A percentile compares a stretch with the other conserved stretches of the same genome.
These are phyloP conservation scores for Apiosordaria backusii DNA, from an alignment of 495 filamentous ascomycete genomes.

Conservation along the genomic window DNA sequence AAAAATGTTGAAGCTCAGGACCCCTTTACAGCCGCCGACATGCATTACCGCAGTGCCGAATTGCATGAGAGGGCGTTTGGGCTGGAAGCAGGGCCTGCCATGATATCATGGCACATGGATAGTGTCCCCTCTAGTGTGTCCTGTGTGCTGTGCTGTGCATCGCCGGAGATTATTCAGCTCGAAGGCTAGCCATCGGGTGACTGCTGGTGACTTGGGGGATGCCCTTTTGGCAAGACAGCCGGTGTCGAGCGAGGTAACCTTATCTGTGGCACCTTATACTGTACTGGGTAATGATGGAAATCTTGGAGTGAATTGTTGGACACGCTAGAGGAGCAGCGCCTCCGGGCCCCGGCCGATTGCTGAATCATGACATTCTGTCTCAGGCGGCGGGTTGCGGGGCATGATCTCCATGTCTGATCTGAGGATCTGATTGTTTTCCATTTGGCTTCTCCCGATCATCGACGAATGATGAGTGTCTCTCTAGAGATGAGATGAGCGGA, in stretches of 20 bases:
- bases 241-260: neutral
- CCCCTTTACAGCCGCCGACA: neutral
- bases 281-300: neutral
- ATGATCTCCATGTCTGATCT: neutral
- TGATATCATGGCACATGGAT: constrained; percentile 4
- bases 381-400: neutral
- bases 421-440: neutral
- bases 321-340: neutral
- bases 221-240: neutral
- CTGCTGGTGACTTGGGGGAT: neutral
- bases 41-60: neutral
- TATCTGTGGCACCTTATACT: neutral
- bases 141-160: too few relatives aligned
- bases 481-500: neutral
- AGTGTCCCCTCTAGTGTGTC: too few relatives aligned
- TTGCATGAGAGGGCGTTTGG: neutral
- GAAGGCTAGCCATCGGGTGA: constrained; percentile 5
- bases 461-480: neutral
- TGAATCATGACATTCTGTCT: neutral
- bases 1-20: neutral
- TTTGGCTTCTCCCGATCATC: neutral
- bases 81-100: neutral
- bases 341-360: neutral
- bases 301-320: neutral
- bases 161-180: constrained; percentile 11